Base-by-base conservation (phyloP, 257 asterid species). In the Solanum chaucha region DNA sequence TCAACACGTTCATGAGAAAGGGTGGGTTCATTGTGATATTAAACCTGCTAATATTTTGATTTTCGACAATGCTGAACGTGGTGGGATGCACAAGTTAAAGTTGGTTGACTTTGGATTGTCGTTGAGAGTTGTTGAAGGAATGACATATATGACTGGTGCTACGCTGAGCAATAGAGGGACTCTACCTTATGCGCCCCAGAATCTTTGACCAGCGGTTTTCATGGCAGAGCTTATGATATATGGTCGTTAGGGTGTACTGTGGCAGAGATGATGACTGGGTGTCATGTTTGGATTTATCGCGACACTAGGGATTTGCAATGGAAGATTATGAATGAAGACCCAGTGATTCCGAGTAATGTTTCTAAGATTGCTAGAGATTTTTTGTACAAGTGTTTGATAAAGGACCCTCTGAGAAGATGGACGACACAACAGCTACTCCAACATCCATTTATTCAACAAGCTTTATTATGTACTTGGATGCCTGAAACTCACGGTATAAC, bases 91-190 rank as follows among this genome's bases (percentile, higher is more conserved):
- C 82, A 38, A 20, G 30, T 80, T 88, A 1, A 88, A 85, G 48
- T 48, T 88, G 20, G 90, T 77, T 5, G 90, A 88, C 44, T 85
- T 85, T 30, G 90, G 90, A 32, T 82, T 70, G 14, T 71, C 88
- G 1, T 51, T 28, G 77, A 51, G 61, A 10, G 61, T 36, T 24
- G 38, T 4, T 17, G 48, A 83, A 1, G 64, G 55, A n/a, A 28
- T n/a, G 85, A 1, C 38, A 41, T 86, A 64, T 20, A n/a, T 46
- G 59, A 22, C 2, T 58, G 24, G 67, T 19, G n/a, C 67, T 58
- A 8, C 67, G 24, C 0, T 58, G 67, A 58, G 67, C 26, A 51
- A 51, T 5, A 15, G 61, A 51, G 65, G 12, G 65, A 58, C 65
- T 58, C 65, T 20, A 58, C 12, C 11, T 58, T 58, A 20, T 0